Conservation (phyloP, 2,329 filamentous ascomycete species). For the Akanthomyces muscarius region DNA sequence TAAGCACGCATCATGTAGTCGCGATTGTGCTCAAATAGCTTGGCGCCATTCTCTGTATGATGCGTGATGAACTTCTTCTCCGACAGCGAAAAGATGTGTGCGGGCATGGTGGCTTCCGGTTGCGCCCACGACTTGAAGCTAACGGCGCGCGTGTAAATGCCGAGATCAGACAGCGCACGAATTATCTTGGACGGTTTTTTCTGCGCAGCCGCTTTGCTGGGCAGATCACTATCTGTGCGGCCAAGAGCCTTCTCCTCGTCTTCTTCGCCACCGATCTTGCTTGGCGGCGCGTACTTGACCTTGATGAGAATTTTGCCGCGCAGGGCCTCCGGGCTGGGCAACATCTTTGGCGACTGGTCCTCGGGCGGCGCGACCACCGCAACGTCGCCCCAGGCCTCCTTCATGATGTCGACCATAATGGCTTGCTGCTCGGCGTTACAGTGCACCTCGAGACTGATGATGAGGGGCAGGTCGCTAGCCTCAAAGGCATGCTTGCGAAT, state of each 20-base stretch:
- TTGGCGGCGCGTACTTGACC: conserved; percentile 63
- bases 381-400: conserved; percentile 71
- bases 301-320: conserved; percentile 79
- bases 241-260: conserved; percentile 22
- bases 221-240: conserved; percentile 34
- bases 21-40: conserved; percentile 76
- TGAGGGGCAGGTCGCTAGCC: conserved; percentile 74
- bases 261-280: conserved; percentile 25
- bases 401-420: conserved; percentile 89
- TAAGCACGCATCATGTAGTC: conserved; percentile 83
- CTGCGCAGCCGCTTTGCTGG: conserved; percentile 24
- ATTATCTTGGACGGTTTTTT: conserved; percentile 62
- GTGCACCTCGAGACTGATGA: conserved; percentile 92
- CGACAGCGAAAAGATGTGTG: conserved; percentile 65
- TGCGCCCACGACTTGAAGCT: conserved; percentile 76
- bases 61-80: conserved; percentile 62
- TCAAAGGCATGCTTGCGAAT: conserved; percentile 77
- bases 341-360: conserved; percentile 41
- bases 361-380: conserved; percentile 53
- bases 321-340: conserved; percentile 68
- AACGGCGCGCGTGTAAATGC: conserved; percentile 78
- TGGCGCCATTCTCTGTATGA: conserved; percentile 44
- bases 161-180: conserved; percentile 68
- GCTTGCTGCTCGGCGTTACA: conserved; percentile 76
- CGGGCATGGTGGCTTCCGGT: conserved; percentile 62